Percentiles rank a stretch among this genome's conserved stretches.
Evolutionary conservation across 73 alveolate genomes (phyloP).

Genomic region (Symbiodinium pilosum): DNA sequence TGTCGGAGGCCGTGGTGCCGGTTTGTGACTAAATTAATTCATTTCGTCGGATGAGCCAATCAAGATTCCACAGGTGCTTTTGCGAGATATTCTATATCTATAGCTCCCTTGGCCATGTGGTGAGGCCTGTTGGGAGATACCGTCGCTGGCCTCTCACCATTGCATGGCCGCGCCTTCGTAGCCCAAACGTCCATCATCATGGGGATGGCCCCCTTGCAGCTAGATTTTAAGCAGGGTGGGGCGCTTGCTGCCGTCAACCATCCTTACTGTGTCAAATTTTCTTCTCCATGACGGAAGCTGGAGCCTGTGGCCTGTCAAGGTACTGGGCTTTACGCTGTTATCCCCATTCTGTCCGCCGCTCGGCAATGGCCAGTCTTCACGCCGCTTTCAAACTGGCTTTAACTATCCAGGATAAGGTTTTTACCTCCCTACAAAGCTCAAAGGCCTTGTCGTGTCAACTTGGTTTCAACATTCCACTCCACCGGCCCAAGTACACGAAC

Average conservation of each 20-base stretch:
- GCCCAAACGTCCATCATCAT: constrained; percentile 44
- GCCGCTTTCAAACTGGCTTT: too few species aligned
- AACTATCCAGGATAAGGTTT: too few species aligned
- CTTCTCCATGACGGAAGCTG: not conserved
- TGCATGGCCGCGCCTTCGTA: constrained; percentile 88
- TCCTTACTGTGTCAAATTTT: not conserved
- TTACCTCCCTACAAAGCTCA: too few species aligned
- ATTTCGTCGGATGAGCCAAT: too few species aligned
- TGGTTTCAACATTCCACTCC: too few species aligned
- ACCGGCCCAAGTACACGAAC: too few species aligned
- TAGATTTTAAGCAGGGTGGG: too few species aligned
- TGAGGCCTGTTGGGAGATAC: constrained; percentile 48
- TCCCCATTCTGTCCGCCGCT: constrained; percentile 20
- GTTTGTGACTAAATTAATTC: too few species aligned
- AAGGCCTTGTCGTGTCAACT: too few species aligned
- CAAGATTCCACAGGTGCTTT: too few species aligned
- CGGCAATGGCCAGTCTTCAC: not conserved
- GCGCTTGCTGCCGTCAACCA: too few species aligned
- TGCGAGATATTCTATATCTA: not conserved
- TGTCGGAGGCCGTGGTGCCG: constrained; percentile 15
- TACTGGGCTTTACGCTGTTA: constrained; percentile 34
- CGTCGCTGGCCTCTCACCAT: constrained; percentile 23
- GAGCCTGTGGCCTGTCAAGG: constrained; percentile 2
- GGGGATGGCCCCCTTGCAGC: constrained; percentile 35
- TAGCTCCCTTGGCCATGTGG: not conserved